These are phyloP conservation scores for Nemania sp. DNA, from an alignment of 2,329 filamentous ascomycete genomes.

Conservation along the genomic window DNA sequence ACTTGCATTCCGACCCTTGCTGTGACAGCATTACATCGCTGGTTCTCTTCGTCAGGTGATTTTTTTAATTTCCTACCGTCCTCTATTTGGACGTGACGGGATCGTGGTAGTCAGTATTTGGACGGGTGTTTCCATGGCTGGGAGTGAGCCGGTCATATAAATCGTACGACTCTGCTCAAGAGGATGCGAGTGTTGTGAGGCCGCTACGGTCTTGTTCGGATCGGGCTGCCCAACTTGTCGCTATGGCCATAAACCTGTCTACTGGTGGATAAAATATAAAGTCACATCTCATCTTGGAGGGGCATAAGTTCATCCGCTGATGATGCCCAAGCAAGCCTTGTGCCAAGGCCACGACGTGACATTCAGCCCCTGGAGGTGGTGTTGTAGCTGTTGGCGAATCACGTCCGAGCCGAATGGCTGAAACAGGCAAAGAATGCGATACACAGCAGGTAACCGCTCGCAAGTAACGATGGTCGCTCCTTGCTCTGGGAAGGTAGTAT, in stretches of 20 bases:
- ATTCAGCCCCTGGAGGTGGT: background rate
- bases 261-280: background rate
- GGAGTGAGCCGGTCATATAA: background rate
- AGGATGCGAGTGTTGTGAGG: background rate
- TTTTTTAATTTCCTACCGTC: background rate
- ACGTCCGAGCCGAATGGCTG: conserved; percentile 5
- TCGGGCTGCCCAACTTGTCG: background rate
- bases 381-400: conserved; percentile 13
- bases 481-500: background rate
- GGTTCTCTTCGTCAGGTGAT: conserved; percentile 34
- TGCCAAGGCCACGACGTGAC: conserved; percentile 14
- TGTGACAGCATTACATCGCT: conserved; percentile 32
- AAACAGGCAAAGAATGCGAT: conserved; percentile 19
- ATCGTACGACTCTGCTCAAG: background rate
- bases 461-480: background rate
- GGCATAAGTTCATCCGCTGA: background rate
- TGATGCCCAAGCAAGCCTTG: conserved; percentile 21
- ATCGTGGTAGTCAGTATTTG: background rate
- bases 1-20: conserved; percentile 36
- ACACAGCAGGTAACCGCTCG: too few species aligned
- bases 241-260: background rate
- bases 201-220: background rate
- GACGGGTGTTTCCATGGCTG: background rate
- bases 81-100: background rate
- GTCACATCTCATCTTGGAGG: too few species aligned